A percentile compares a stretch with the other conserved stretches of the same genome.
Evolutionary conservation across 1,284 basidiomycete species (phyloP).

Genomic region (Fomitiporia mediterranea): DNA sequence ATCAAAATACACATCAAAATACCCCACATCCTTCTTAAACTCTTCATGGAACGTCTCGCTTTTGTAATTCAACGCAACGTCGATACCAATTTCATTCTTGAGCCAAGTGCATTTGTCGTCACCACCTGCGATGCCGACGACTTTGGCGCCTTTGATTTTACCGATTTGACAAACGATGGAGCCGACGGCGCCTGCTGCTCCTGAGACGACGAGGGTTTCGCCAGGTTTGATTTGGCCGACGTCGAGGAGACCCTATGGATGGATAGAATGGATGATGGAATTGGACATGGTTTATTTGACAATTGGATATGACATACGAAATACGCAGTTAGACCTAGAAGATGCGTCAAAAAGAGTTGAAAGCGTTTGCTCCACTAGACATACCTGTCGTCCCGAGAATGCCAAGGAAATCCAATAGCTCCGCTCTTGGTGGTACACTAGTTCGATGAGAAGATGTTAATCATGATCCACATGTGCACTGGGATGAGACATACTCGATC

Average conservation of each 20-base stretch:
- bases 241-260: slow-evolving; percentile 68
- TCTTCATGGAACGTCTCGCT: slow-evolving; percentile 64
- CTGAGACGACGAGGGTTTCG: slow-evolving; percentile 81
- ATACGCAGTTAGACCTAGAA: slow-evolving; percentile 76
- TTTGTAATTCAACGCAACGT: slow-evolving; percentile 87
- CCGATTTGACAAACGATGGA: slow-evolving; percentile 74
- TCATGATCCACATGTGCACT: background rate
- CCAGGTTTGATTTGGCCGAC: slow-evolving; percentile 76
- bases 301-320: slow-evolving; percentile 47
- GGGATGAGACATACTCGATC: slow-evolving; percentile 40
- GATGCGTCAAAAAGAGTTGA: no score
- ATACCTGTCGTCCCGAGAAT: slow-evolving; percentile 67
- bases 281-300: background rate
- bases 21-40: slow-evolving; percentile 56
- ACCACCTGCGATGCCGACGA: slow-evolving; percentile 80
- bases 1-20: slow-evolving; percentile 80
- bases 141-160: slow-evolving; percentile 68
- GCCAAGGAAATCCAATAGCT: slow-evolving; percentile 72
- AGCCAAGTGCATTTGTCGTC: slow-evolving; percentile 83
- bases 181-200: slow-evolving; percentile 86
- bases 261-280: background rate
- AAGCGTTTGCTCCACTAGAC: no score
- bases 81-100: slow-evolving; percentile 74
- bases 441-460: background rate
- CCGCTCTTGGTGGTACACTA: slow-evolving; percentile 51